Evolutionary conservation across 768 basidiomycete species (phyloP), one percentile per base, ranked within the genome.

Genomic region (Gyrodon lividus): DNA sequence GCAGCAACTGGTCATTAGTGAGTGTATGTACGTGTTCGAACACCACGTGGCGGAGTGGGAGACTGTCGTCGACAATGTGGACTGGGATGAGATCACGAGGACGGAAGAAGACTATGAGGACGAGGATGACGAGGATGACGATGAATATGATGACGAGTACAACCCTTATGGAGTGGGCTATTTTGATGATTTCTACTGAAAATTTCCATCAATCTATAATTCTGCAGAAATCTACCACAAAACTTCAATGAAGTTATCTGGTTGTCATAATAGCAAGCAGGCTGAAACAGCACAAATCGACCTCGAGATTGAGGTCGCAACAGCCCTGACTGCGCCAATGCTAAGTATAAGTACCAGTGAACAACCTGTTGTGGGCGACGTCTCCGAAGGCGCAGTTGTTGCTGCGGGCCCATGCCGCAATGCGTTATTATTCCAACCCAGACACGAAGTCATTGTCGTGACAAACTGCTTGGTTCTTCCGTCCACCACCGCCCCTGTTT

Each of bases 401-500:
- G 7, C 24, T 28, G 26, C 10, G 28, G 28, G 28, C 28, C 8
- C 28, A n/a, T 28, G 28, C 28, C 28, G 10, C 8, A 6, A 28
- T 28, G 7, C 28, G 10, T 28, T 6, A 28, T 28, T 6, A 28
- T 6, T 6, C 3, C 6, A 28, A 28, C 9, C 26, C 5, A 28
- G 26, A 7, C 26, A 28, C 26, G 26, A 8, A 28, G 6, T 28
- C 6, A 28, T 6, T 28, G 5, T 28, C 28, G 8, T 28, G 24
- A 8, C 24, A 26, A 26, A 26, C 5, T 5, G 24, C 24, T 5
- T 26, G 8, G 24, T 8, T 26, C 24, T 26, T 26, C 24, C 24
- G 28, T n/a, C 68, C 5, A 72, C 72, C 30, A 65, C 61, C 44
- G 74, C 77, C 2, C 72, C 81, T 2, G 75, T 87, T 13, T 75